A percentile compares a stretch with the other conserved stretches of the same genome.
Conservation (phyloP, 176 grass and related monocot genomes). For the Thinopyrum elongatum region DNA sequence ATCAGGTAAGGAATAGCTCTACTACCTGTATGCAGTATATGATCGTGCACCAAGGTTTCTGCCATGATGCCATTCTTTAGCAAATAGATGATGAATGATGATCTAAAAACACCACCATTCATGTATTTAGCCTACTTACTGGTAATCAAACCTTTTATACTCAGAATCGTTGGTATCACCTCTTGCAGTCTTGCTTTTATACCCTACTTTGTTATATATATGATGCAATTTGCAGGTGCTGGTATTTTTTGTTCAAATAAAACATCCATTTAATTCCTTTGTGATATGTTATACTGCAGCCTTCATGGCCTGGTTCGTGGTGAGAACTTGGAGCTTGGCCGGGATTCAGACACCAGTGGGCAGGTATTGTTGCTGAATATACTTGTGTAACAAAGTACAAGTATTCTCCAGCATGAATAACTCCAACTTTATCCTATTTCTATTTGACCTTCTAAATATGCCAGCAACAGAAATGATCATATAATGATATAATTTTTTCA, state of each 20-base stretch:
- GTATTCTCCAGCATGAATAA: conserved; percentile 17
- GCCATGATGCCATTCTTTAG: not conserved
- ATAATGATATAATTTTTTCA: conserved; percentile 16
- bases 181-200: not conserved
- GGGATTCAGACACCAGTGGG: conserved; percentile 88
- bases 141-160: not conserved
- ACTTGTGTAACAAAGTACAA: not conserved
- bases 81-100: not conserved
- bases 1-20: conserved; percentile 51
- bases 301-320: conserved; percentile 84
- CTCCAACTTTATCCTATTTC: not conserved
- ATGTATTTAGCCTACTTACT: conserved; percentile 16
- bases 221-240: conserved; percentile 12
- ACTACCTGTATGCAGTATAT: not conserved
- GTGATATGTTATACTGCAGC: conserved; percentile 46
- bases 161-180: not conserved
- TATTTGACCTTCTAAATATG: conserved; percentile 17
- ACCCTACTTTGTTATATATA: conserved; percentile 1
- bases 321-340: conserved; percentile 90
- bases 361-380: conserved; percentile 48
- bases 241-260: conserved; percentile 22
- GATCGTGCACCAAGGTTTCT: not conserved
- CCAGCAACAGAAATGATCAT: conserved; percentile 4
- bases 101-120: not conserved
- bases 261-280: conserved; percentile 34